Percentiles rank a stretch among this genome's conserved stretches.
Conservation (phyloP, 768 basidiomycete genomes). For the Agaricus subrufescens region DNA sequence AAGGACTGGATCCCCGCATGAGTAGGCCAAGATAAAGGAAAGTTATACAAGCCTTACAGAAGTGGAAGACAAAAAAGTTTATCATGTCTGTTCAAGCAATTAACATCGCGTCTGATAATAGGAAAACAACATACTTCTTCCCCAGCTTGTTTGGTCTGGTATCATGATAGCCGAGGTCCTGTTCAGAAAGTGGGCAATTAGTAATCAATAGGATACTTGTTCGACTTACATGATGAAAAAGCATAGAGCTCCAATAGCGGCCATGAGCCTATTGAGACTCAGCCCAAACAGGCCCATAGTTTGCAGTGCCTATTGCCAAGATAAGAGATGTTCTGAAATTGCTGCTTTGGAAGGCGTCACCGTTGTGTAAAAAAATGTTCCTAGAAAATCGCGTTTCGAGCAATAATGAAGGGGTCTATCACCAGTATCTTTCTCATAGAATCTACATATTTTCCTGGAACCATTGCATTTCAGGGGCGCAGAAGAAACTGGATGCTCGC, state of each 20-base stretch:
- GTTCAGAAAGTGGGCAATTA: neutral
- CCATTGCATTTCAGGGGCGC: constrained; percentile 6
- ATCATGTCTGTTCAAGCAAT: constrained; percentile 42
- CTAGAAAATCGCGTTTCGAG: constrained; percentile 42
- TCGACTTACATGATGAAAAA: constrained; percentile 49
- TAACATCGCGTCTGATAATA: neutral
- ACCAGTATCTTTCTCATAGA: constrained; percentile 20
- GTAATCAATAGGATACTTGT: neutral
- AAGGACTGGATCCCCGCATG: constrained; percentile 42
- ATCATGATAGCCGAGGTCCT: constrained; percentile 36
- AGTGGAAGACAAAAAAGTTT: constrained; percentile 74
- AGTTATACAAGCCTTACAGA: constrained; percentile 32
- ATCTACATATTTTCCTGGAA: constrained; percentile 36
- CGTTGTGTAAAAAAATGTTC: constrained; percentile 44
- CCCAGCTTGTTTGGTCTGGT: constrained; percentile 28
- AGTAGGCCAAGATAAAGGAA: constrained; percentile 11
- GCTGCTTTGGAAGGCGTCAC: constrained; percentile 18
- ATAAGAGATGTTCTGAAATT: neutral
- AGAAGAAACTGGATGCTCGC: constrained; percentile 30
- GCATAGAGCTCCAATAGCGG: constrained; percentile 46
- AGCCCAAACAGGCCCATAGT: constrained; percentile 72
- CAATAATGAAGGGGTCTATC: constrained; percentile 16
- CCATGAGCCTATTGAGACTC: constrained; percentile 62
- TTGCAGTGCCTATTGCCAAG: constrained; percentile 39
- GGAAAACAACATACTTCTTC: constrained; percentile 25